A percentile compares a stretch with the other conserved stretches of the same genome.
These are phyloP conservation scores for Cystofilobasidium ferigula DNA, from an alignment of 768 basidiomycete genomes.

Conservation along the genomic window DNA sequence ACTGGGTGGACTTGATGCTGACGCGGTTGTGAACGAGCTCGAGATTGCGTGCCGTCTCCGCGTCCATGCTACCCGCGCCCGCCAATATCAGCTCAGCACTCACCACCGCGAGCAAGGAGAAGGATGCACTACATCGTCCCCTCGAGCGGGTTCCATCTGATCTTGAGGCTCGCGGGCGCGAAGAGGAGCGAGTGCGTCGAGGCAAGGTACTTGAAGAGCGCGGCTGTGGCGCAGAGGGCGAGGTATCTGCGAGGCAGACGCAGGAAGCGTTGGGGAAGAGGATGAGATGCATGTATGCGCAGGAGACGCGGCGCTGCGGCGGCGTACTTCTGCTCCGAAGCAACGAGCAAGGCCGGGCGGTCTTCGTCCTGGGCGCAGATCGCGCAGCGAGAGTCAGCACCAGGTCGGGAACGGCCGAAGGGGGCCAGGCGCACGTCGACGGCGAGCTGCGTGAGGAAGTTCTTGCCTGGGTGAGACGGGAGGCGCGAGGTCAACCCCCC, in stretches of 20 bases:
- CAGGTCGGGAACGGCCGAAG: no score
- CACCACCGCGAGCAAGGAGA: no score
- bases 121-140: conserved; percentile 60
- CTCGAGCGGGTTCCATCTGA: conserved; percentile 58
- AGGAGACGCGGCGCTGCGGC: background rate
- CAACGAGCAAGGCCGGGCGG: conserved; percentile 64
- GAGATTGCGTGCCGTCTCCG: conserved; percentile 73
- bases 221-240: conserved; percentile 70
- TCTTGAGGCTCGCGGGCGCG: conserved; percentile 39
- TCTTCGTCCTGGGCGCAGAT: conserved; percentile 71
- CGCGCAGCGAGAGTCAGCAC: conserved; percentile 44
- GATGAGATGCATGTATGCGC: background rate
- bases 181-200: conserved; percentile 58
- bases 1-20: conserved; percentile 12
- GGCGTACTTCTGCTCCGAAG: conserved; percentile 64
- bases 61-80: conserved; percentile 57
- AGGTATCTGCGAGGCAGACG: conserved; percentile 53
- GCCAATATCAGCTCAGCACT: background rate
- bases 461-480: conserved; percentile 6
- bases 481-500: background rate
- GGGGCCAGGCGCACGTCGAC: conserved; percentile 9
- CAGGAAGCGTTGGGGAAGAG: no score
- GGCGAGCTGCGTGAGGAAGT: conserved; percentile 9
- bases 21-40: conserved; percentile 74
- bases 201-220: conserved; percentile 78